Conservation (phyloP, 176 grass and related monocot species). For the Musa schizocarpa region DNA sequence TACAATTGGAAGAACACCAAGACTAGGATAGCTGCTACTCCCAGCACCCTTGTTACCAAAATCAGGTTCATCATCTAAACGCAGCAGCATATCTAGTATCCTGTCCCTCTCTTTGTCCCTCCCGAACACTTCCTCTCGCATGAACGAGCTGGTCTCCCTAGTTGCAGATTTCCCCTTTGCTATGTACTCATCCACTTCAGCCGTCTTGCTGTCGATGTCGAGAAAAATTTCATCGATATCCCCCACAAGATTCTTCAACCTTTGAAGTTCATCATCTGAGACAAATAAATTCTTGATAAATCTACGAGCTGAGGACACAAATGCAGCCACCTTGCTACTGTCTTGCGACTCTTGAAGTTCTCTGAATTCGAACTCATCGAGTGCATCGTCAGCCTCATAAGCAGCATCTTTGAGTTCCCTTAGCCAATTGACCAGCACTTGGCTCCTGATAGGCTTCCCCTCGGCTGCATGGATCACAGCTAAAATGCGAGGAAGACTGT, state of each 20-base stretch:
- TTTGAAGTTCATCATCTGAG: conserved; percentile 5
- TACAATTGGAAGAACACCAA: conserved; percentile 19
- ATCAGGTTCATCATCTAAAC: background rate
- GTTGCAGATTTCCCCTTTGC: too few relatives aligned
- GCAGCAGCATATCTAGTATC: background rate
- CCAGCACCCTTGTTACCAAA: background rate
- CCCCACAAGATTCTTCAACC: conserved; percentile 5
- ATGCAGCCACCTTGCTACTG: conserved; percentile 8
- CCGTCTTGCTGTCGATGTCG: too few relatives aligned
- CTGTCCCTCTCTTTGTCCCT: background rate
- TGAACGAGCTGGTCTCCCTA: background rate
- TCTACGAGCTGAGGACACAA: conserved; percentile 10
- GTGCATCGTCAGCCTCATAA: conserved; percentile 7
- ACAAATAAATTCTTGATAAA: conserved; percentile 7
- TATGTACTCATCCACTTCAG: too few relatives aligned
- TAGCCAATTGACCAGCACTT: background rate
- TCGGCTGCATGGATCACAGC: too few relatives aligned
- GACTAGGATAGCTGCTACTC: background rate
- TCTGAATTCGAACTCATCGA: conserved; percentile 8
- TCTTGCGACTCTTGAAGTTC: background rate
- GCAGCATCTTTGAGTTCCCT: conserved; percentile 15
- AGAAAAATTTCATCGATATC: conserved; percentile 1
- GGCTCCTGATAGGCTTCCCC: background rate
- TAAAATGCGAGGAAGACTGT: too few relatives aligned
- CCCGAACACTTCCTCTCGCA: background rate